phyloP scores from a whole-genome alignment of 108 stramenopile genomes.

The Discostella stelligeroides region DNA sequence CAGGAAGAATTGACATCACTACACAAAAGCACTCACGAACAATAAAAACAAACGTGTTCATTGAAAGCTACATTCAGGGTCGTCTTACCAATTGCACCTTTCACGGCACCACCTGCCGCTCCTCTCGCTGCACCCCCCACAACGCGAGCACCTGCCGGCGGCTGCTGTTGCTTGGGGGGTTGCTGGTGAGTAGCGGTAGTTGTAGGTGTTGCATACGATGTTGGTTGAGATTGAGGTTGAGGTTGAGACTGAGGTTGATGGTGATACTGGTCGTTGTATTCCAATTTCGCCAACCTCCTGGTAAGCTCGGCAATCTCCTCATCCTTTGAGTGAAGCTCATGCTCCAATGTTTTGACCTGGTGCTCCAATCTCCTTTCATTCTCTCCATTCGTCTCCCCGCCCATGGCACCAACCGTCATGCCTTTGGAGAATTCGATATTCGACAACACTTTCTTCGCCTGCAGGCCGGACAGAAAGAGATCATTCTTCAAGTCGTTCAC shows the following conservation, averaged over 20 bases:
- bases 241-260: conserved; percentile 1
- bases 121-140: conserved; percentile 26
- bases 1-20: too few species aligned
- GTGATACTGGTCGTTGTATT: conserved; percentile 8
- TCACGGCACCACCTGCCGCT: conserved; percentile 45
- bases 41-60: too few species aligned
- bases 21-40: too few species aligned
- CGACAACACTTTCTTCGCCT: conserved; percentile 44
- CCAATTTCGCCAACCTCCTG: conserved; percentile 5
- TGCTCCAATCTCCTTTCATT: not conserved
- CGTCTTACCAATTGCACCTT: conserved; percentile 38
- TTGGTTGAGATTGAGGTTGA: conserved; percentile 13
- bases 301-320: conserved; percentile 23
- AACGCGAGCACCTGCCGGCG: too few species aligned
- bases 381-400: conserved; percentile 26
- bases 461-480: conserved; percentile 43
- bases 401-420: not conserved
- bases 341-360: conserved; percentile 15
- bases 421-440: conserved; percentile 38
- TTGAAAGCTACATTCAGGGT: too few species aligned
- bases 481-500: conserved; percentile 46
- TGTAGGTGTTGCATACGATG: conserved; percentile 17
- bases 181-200: conserved; percentile 13
- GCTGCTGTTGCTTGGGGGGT: not conserved
- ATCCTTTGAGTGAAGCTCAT: conserved; percentile 16